Evolutionary conservation across 2,329 filamentous ascomycete species (phyloP), one percentile per base, ranked within the genome.

Genomic region (Apiospora arundinis): DNA sequence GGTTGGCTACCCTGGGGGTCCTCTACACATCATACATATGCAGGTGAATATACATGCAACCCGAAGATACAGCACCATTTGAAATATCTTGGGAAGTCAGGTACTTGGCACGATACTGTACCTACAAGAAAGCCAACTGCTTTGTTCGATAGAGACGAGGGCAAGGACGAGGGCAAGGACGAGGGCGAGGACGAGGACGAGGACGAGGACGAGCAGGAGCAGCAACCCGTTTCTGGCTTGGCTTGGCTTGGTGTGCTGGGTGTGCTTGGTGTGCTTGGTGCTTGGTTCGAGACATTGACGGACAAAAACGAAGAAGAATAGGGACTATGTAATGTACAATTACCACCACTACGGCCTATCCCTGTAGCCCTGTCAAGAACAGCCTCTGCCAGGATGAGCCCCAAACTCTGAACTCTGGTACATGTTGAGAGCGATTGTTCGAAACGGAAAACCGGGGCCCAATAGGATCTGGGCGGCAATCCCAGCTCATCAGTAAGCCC

Each of bases 301-400:
- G 32, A 23, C 28, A 40, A 63, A 63, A 63, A 32, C 2, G 23
- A 60, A 60, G 49, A 56, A 37, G 52, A 60, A 37, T 60, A 60
- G 52, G 52, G 18, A 48, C 45, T 48, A 48, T n/a, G 18, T 16
- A n/a, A 60, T 60, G 28, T 37, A 37, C 52, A 60, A n/a, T 48
- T 37, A 37, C 52, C 52, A 28, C 49, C 28, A 52, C 23, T 28
- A 56, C 12, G 4, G 16, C 25, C 25, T 48, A 48, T 16, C 49
- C 52, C 52, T 56, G 52, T 63, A 40, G 56, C 56, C 56, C 56
- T 63, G 56, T 40, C 56, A 63, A 63, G 28, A 63, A 40, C 56
- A 63, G 56, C 56, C 56, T 63, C 56, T 63, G 56, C 56, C 56
- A 63, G 56, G 56, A 63, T 63, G 56, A 40, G 32, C 56, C 56